Evolutionary conservation across 2,329 filamentous ascomycete genomes (phyloP).

Genomic region (Fusarium armeniacum): DNA sequence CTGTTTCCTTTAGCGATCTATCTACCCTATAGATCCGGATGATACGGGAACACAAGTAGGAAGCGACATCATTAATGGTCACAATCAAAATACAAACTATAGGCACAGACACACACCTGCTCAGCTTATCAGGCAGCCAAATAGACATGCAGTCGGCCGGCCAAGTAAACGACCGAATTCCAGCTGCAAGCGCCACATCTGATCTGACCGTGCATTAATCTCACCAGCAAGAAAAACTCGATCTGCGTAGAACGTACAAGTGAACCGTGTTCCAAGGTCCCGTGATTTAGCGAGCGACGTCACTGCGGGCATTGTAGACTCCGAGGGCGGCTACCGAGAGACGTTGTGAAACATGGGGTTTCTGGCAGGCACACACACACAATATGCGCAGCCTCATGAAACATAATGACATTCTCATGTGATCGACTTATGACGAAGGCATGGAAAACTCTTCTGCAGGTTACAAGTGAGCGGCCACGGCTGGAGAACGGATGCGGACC

Average conservation of each 20-base stretch:
- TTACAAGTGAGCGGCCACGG: conserved; percentile 21
- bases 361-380: conserved; percentile 37
- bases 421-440: conserved; percentile 40
- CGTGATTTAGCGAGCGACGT: conserved; percentile 44
- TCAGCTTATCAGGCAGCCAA: not conserved
- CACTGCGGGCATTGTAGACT: conserved; percentile 32
- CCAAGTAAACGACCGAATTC: not conserved
- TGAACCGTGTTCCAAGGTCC: conserved; percentile 31
- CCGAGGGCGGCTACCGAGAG: conserved; percentile 40
- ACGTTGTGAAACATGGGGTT: conserved; percentile 46
- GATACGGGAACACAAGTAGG: conserved; percentile 12
- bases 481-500: conserved; percentile 23
- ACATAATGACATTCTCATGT: conserved; percentile 41
- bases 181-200: not conserved
- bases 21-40: conserved; percentile 28
- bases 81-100: not conserved
- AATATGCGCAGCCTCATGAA: conserved; percentile 18
- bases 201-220: conserved; percentile 25
- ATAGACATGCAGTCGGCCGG: not conserved
- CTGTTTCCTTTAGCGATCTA: not conserved
- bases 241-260: conserved; percentile 23
- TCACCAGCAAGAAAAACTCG: conserved; percentile 5
- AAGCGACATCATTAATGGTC: conserved; percentile 7
- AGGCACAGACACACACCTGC: not conserved
- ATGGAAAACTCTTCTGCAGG: conserved; percentile 12